These are phyloP conservation scores for Antitrichia curtipendula DNA, from an alignment of 225 moss, liverwort and hornwort genomes.

Conservation along the genomic window DNA sequence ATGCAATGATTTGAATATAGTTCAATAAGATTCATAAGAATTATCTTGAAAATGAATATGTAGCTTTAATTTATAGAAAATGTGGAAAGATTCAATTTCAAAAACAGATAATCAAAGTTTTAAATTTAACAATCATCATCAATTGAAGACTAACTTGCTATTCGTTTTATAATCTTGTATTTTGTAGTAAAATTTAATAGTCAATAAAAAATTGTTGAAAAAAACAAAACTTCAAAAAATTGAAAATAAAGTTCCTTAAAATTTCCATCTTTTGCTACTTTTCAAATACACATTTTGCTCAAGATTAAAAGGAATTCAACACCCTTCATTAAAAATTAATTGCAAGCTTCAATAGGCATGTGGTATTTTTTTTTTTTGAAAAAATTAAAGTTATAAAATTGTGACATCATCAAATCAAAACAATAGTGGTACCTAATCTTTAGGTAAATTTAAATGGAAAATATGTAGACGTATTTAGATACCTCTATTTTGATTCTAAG, in stretches of 20 bases:
- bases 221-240: not conserved
- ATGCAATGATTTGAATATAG: not conserved
- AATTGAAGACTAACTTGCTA: no score
- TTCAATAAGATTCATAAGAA: not conserved
- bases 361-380: not conserved
- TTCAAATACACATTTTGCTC: not conserved
- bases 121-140: not conserved
- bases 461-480: no score
- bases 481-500: not conserved
- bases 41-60: not conserved
- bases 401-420: not conserved
- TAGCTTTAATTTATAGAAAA: no score
- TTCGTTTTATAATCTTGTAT: not conserved
- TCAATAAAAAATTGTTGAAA: not conserved
- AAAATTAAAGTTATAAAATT: no score
- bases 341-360: not conserved
- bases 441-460: not conserved
- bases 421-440: no score
- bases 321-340: not conserved
- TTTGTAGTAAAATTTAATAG: no score
- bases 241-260: not conserved
- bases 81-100: not conserved
- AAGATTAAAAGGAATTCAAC: no score
- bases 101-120: not conserved
- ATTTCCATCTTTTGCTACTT: no score